Conservation (phyloP, 177 flowering plant species). For the Telopea speciosissima region DNA sequence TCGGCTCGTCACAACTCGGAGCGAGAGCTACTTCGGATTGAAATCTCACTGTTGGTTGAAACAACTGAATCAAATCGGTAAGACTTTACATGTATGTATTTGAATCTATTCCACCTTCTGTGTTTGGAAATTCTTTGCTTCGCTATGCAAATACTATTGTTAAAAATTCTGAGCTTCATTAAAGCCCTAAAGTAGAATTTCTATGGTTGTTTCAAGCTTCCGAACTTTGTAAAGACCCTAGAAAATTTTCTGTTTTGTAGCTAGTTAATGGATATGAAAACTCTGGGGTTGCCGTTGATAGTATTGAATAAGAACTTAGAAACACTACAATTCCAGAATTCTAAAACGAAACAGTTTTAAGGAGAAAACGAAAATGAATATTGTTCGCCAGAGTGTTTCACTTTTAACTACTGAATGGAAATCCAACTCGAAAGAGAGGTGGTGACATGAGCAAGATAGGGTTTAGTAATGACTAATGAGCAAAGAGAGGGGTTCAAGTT, state of each 20-base stretch:
- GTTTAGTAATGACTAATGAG: no score
- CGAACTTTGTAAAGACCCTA: background rate
- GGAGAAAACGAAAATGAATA: background rate
- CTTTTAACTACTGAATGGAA: background rate
- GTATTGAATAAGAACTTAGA: background rate
- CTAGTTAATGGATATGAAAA: no score
- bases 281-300: background rate
- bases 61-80: no score
- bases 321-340: slow-evolving; percentile 1
- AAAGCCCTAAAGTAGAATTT: background rate
- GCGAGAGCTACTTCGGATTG: no score
- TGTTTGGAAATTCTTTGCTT: background rate
- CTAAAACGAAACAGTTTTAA: background rate
- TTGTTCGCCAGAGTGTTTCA: background rate
- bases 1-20: no score
- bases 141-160: background rate
- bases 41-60: no score
- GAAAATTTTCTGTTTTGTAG: background rate
- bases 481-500: no score
- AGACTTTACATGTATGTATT: no score
- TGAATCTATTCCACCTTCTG: no score
- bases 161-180: background rate
- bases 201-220: background rate
- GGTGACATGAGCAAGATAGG: no score
- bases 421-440: no score